These are phyloP conservation scores for Linderina pennispora DNA, from an alignment of 192 early-diverging fungal genomes.

Conservation along the genomic window DNA sequence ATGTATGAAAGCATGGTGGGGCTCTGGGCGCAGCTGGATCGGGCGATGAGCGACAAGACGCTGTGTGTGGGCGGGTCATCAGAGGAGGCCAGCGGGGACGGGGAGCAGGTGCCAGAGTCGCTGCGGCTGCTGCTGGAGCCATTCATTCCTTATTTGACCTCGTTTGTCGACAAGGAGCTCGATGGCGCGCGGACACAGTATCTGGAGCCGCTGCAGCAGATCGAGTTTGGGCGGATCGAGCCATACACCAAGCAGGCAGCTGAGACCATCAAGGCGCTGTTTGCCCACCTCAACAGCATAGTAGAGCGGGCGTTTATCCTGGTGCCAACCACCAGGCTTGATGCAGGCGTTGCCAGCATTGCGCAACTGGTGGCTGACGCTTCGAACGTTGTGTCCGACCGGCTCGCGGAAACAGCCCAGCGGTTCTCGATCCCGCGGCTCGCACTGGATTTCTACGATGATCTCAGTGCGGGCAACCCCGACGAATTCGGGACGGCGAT, in stretches of 20 bases:
- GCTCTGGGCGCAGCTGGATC: slow-evolving; percentile 3
- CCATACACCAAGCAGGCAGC: slow-evolving; percentile 14
- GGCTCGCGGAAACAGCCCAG: slow-evolving; percentile 1
- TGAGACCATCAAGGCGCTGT: slow-evolving; percentile 11
- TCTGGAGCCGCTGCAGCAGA: neutral
- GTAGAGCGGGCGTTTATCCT: slow-evolving; percentile 10
- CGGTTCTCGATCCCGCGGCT: slow-evolving; percentile 2
- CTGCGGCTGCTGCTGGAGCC: slow-evolving; percentile 28
- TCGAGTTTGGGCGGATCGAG: slow-evolving; percentile 6
- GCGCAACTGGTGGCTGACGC: slow-evolving; percentile 6
- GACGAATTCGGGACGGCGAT: slow-evolving; percentile 1
- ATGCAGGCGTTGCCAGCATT: slow-evolving; percentile 3
- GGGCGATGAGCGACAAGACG: slow-evolving; percentile 1
- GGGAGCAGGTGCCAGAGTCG: slow-evolving; percentile 14
- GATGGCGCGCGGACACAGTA: slow-evolving; percentile 8
- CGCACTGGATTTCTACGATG: slow-evolving; percentile 1
- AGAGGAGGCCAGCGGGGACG: neutral
- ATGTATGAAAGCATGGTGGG: slow-evolving; percentile 13
- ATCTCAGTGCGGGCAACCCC: neutral
- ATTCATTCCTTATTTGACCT: slow-evolving; percentile 13
- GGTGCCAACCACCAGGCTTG: slow-evolving; percentile 15
- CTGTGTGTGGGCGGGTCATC: slow-evolving; percentile 29
- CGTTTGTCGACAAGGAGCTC: slow-evolving; percentile 7
- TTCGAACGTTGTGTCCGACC: neutral
- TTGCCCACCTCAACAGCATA: slow-evolving; percentile 20